Evolutionary conservation across 2,329 filamentous ascomycete genomes (phyloP), one percentile per base, ranked within the genome.

Genomic region (Aureobasidium mangrovei): DNA sequence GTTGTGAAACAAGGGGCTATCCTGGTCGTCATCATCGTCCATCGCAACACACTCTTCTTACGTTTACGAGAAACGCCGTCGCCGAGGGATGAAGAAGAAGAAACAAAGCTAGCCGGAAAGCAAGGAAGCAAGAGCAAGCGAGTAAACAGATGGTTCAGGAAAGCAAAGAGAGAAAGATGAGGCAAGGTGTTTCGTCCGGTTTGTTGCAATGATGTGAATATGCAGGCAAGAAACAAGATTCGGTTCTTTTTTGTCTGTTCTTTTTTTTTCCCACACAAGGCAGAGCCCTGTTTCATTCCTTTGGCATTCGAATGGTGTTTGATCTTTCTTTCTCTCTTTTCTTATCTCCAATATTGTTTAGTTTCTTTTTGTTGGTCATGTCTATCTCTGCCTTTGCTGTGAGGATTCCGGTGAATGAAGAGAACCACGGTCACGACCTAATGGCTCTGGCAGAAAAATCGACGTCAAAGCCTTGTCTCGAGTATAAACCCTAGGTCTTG

Each of bases 21-120:
- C 7, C 10, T 33, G 28, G 28, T 42, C n/a, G 33, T n/a, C 47
- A 51, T 51, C 24, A 51, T 31, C 31, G 28, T 51, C 29, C 38
- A 51, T 35, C 47, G 38, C 38, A 51, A 29, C 38, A 41, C 5
- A 51, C 35, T 51, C 27, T 28, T 35, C 38, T 51, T 51, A 42
- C 36, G 38, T 42, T 42, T 51, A 51, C 47, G 47, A 51, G 47
- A 42, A 51, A 51, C 38, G 47, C 47, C 36, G n/a, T 41, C 29
- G 38, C 38, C 47, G 47, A 51, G 47, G 29, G 47, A 51, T 35
- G 47, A 51, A 40, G 47, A 51, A 28, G 32, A 35, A 18, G 45
- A 10, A 24, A 47, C 32, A 29, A 47, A 47, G 32, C 24, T 5
- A 29, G 27, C 36, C 28, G 27, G 18, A 36, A 38, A 33, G 28